Evolutionary conservation across 1,284 basidiomycete species (phyloP).

Genomic region (Singerocomus inundabilis): DNA sequence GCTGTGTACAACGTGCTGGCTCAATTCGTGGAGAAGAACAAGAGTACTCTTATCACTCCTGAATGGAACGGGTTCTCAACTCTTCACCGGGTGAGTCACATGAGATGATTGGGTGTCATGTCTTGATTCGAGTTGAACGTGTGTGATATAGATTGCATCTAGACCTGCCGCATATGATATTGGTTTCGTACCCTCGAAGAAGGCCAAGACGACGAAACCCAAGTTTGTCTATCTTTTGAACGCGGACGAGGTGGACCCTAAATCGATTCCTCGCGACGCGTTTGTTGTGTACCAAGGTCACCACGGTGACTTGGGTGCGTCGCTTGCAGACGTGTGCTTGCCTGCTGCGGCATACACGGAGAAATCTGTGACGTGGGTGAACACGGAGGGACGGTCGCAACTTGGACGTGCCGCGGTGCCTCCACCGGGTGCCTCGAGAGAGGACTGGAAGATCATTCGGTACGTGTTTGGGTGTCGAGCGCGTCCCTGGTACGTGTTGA

Average conservation of each 20-base stretch:
- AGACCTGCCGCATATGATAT: slow-evolving; percentile 95
- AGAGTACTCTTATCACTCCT: slow-evolving; percentile 72
- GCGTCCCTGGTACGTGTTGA: no score
- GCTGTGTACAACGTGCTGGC: slow-evolving; percentile 79
- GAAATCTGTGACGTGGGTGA: slow-evolving; percentile 93
- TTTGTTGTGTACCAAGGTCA: slow-evolving; percentile 99
- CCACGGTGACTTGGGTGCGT: slow-evolving; percentile 96
- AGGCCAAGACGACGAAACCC: slow-evolving; percentile 73
- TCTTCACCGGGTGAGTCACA: slow-evolving; percentile 73
- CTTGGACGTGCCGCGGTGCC: slow-evolving; percentile 90
- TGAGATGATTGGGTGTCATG: not conserved
- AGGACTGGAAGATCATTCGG: slow-evolving; percentile 99
- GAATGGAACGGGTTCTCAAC: slow-evolving; percentile 97
- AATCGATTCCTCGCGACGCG: slow-evolving; percentile 88
- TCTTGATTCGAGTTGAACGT: slow-evolving; percentile 23
- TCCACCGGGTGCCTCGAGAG: slow-evolving; percentile 92
- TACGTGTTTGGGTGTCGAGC: slow-evolving; percentile 26
- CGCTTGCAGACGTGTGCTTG: slow-evolving; percentile 93
- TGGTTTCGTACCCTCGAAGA: slow-evolving; percentile 85
- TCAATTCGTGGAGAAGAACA: slow-evolving; percentile 80
- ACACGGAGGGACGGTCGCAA: slow-evolving; percentile 95
- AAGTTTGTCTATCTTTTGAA: slow-evolving; percentile 98
- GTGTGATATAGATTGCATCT: slow-evolving; percentile 64
- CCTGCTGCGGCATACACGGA: slow-evolving; percentile 97
- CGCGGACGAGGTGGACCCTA: slow-evolving; percentile 91